Base-by-base conservation (phyloP, 2,329 filamentous ascomycete genomes). In the Nigrograna mackinnonii region DNA sequence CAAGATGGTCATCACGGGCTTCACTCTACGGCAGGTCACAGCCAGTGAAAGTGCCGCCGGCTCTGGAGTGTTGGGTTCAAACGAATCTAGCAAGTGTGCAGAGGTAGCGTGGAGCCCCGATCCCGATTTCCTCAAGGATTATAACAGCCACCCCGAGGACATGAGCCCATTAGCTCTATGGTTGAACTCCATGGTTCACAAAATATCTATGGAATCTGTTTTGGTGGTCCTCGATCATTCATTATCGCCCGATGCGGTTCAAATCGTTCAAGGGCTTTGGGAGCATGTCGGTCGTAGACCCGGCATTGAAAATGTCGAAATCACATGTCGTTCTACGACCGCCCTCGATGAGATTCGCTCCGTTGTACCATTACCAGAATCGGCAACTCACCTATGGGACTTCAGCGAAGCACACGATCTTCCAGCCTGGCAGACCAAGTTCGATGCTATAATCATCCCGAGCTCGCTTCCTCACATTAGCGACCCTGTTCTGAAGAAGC, bases 21-120 rank as follows among this genome's bases (percentile, higher is more conserved):
- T 37, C 21, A 24, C 12, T 13, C 17, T 37, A 13, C 35, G 35
- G n/a, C 35, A 37, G 35, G 35, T 37, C 17, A 37, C 35, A 37
- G 20, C 35, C 9, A 24, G 12, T 11, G 35, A 37, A 37, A 16
- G 21, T 18, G 35, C 35, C 17, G 19, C 20, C 22, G 13, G 18
- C 16, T n/a, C 17, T 35, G 9, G 11, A 9, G 17, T 16, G 11
- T 20, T n/a, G 17, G 35, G 9, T 9, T 19, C 21, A n/a, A 18
- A 19, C 7, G 35, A n/a, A n/a, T n/a, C 17, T 18, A 37, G 21
- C 18, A 37, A 37, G 22, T 37, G 35, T 18, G 35, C 21, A 20
- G 18, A 24, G 18, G 6, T 37, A 9, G 35, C n/a, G 21, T 37
- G 35, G 35, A 37, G 21, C 17, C 18, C 17, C 9, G 35, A 37